A percentile compares a stretch with the other conserved stretches of the same genome.
Conservation (phyloP, 805 yeast species). For the Cyberlindnera nakhonratchasimensis region DNA sequence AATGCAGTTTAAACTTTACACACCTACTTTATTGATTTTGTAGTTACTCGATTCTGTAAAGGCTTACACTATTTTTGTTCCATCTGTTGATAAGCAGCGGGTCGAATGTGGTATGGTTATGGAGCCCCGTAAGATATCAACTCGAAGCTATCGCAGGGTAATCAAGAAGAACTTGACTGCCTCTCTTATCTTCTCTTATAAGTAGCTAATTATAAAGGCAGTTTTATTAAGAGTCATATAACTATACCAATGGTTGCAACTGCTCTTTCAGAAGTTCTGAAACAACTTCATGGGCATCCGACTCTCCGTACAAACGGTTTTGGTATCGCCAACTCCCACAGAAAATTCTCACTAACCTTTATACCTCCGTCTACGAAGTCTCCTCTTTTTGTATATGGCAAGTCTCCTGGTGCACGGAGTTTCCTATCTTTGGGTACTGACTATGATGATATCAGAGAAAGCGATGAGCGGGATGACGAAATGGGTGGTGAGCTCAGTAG, state of each 20-base stretch:
- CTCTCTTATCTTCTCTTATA: too few relatives aligned
- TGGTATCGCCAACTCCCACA: slow-evolving; percentile 39
- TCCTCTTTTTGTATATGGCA: slow-evolving; percentile 34
- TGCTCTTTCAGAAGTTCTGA: slow-evolving; percentile 18
- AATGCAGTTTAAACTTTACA: too few relatives aligned
- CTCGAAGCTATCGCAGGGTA: too few relatives aligned
- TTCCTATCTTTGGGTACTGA: slow-evolving; percentile 39
- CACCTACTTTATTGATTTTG: too few relatives aligned
- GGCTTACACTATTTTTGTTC: too few relatives aligned
- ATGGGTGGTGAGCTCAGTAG: slow-evolving; percentile 37
- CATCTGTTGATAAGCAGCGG: too few relatives aligned
- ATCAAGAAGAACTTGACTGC: too few relatives aligned
- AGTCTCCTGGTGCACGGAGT: slow-evolving; percentile 35
- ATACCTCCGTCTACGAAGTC: slow-evolving; percentile 40
- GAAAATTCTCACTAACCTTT: slow-evolving; percentile 35
- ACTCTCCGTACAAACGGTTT: slow-evolving; percentile 38
- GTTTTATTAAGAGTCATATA: too few relatives aligned
- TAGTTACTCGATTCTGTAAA: too few relatives aligned
- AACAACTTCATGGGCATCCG: slow-evolving; percentile 33
- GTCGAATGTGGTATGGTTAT: too few relatives aligned
- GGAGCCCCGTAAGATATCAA: too few relatives aligned
- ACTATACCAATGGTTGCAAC: slow-evolving; percentile 20
- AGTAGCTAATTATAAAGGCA: too few relatives aligned
- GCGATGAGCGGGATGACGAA: slow-evolving; percentile 28
- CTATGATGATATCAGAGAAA: slow-evolving; percentile 29